Conservation (phyloP, 345 rosid species). For the Dovyalis caffra region DNA sequence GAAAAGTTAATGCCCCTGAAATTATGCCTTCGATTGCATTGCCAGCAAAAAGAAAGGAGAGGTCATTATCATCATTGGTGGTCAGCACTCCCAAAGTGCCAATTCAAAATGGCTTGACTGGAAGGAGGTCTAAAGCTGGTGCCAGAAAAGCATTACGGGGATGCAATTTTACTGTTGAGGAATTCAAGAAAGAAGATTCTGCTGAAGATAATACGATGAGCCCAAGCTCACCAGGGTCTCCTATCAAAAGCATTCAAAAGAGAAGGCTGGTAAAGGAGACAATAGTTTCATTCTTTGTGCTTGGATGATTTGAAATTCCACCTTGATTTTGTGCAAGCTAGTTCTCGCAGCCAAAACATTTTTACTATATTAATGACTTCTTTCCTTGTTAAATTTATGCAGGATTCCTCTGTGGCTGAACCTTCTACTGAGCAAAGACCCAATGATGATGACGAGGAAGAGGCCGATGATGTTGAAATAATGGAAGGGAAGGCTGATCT, state of each 20-base stretch:
- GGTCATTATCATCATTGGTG: conserved; percentile 90
- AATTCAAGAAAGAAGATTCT: conserved; percentile 51
- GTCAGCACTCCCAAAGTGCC: conserved; percentile 77
- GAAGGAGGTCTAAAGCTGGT: conserved; percentile 65
- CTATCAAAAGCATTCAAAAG: conserved; percentile 46
- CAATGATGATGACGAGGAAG: conserved; percentile 39
- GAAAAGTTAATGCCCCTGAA: conserved; percentile 65
- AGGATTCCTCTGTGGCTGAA: conserved; percentile 62
- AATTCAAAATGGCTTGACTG: conserved; percentile 59
- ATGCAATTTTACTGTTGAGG: conserved; percentile 48
- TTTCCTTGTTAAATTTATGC: conserved; percentile 20
- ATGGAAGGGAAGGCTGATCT: conserved; percentile 64
- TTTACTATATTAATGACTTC: conserved; percentile 4
- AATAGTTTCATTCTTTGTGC: conserved; percentile 12
- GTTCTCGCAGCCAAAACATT: not conserved
- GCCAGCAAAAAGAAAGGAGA: conserved; percentile 88
- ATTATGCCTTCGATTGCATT: conserved; percentile 50
- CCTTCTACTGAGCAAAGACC: conserved; percentile 35
- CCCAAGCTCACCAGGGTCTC: conserved; percentile 74
- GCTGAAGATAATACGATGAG: conserved; percentile 44
- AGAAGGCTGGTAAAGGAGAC: conserved; percentile 63
- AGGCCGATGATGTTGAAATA: conserved; percentile 47
- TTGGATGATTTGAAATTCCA: not conserved
- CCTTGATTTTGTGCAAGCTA: conserved; percentile 6
- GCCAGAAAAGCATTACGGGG: conserved; percentile 52